Conservation (phyloP, 306 rosid species). For the Aeschynomene evenia region DNA sequence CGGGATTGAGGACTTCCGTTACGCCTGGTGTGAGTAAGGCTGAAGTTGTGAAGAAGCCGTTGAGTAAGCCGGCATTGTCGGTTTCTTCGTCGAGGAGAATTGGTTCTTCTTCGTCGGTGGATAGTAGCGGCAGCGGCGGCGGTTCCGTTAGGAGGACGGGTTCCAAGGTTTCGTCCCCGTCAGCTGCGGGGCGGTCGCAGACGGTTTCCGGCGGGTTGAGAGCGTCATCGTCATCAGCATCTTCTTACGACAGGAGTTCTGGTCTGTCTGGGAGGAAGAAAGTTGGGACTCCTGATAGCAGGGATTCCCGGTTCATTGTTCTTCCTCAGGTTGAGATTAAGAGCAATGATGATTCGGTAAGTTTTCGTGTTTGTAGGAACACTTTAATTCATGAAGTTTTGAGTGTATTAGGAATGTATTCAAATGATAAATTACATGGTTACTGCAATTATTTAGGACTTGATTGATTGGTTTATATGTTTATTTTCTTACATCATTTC, state of each 20-base stretch:
- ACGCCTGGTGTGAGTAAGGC: constrained; percentile 42
- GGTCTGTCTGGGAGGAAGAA: constrained; percentile 67
- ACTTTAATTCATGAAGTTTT: neutral
- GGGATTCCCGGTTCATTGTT: constrained; percentile 67
- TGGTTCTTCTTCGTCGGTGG: constrained; percentile 50
- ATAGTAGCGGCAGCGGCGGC: constrained; percentile 57
- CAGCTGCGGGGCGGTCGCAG: constrained; percentile 47
- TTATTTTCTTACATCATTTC: no score
- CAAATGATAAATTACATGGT: neutral
- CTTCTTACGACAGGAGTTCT: constrained; percentile 50
- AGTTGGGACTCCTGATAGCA: constrained; percentile 58
- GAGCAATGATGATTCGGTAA: constrained; percentile 91
- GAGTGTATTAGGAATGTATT: neutral
- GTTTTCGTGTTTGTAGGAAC: constrained; percentile 20
- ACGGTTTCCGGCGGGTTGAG: constrained; percentile 57
- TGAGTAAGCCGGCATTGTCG: constrained; percentile 52
- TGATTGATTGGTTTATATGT: no score
- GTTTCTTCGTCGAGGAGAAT: constrained; percentile 44
- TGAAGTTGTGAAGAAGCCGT: constrained; percentile 46
- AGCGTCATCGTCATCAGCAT: constrained; percentile 60
- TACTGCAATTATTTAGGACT: neutral
- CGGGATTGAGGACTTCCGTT: constrained; percentile 41
- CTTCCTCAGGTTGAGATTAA: constrained; percentile 94
- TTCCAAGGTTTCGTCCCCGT: constrained; percentile 59
- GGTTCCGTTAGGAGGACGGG: constrained; percentile 59